Percentiles rank a stretch among this genome's conserved stretches.
Evolutionary conservation across 306 rosid genomes (phyloP).

Genomic region (Cucurbita argyrosperma): DNA sequence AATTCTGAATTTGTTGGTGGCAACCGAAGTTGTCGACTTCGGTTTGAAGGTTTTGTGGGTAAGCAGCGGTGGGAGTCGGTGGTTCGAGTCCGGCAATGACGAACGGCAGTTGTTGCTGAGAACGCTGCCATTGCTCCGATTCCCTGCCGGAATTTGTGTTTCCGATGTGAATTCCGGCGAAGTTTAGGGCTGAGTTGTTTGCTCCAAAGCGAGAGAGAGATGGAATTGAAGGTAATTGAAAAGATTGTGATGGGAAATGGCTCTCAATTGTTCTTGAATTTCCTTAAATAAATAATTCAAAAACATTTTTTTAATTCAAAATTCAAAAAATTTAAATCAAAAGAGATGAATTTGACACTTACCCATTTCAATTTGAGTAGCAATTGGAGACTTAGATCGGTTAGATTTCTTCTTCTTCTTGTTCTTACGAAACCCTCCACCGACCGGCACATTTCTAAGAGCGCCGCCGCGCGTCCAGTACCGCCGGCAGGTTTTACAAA

Average conservation of each 20-base stretch:
- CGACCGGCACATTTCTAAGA: slow-evolving; percentile 76
- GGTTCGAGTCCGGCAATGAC: not conserved
- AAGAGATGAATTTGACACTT: not conserved
- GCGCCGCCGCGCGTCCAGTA: slow-evolving; percentile 91
- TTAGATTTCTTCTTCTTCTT: slow-evolving; percentile 57
- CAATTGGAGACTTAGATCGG: slow-evolving; percentile 46
- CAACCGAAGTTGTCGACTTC: not conserved
- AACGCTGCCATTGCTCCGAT: not conserved
- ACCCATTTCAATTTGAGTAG: slow-evolving; percentile 17
- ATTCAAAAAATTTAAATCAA: not conserved
- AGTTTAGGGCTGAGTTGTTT: not conserved
- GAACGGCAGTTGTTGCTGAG: not conserved
- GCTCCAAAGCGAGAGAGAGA: slow-evolving; percentile 41
- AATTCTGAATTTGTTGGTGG: not conserved
- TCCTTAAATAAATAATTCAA: not conserved
- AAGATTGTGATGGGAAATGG: slow-evolving; percentile 28
- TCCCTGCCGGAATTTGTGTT: not conserved
- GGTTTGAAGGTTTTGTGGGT: not conserved
- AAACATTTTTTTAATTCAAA: not conserved
- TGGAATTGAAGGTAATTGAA: slow-evolving; percentile 38
- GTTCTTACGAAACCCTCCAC: slow-evolving; percentile 84
- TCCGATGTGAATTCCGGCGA: not conserved
- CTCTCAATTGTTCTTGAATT: slow-evolving; percentile 10
- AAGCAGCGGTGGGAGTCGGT: not conserved
- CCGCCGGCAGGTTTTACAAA: slow-evolving; percentile 80